Base-by-base conservation (phyloP, 352 stramenopile species). In the Phytophthora agathidicida region DNA sequence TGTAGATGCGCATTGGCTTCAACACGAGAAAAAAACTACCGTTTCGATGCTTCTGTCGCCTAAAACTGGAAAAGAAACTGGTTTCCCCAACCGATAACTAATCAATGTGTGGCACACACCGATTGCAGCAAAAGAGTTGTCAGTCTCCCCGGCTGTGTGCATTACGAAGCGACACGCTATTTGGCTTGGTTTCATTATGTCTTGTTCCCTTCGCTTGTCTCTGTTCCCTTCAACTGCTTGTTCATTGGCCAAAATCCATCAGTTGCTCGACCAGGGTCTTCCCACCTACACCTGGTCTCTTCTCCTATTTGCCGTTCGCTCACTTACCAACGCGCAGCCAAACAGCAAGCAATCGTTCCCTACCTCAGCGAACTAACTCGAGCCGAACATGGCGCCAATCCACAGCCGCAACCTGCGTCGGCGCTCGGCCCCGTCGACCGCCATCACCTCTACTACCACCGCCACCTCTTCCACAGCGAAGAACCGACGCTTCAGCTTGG, bases 401-500 rank as follows among this genome's bases (percentile, higher is more conserved):
- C 13, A 23, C 33, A 41, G n/a, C 28, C 44, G 8, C 16, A 44
- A 58, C 22, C 51, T 43, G 27, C 49, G 38, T 36, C 45, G 57
- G 9, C 49, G 57, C 5, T 27, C 55, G 48, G 31, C 7, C 19
- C 55, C 24, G n/a, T n/a, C n/a, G n/a, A 67, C 5, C 10, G 11
- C 27, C 6, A 7, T 30, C 9, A 53, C 49, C 7, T 30, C 47
- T 10, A 10, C 41, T n/a, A n/a, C 27, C 2, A 6, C 26, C 5
- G 35, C 31, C 20, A 28, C 19, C 7, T 30, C 38, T 19, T 35
- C 43, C 2, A 39, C 39, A 27, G 28, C 42, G 28, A 64, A 67
- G 33, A 65, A 36, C 28, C 60, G 65, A 0, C 65, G 65, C n/a
- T 63, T 59, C 36, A 74, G 65, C 26, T 45, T 74, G 6, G 60